phyloP scores from a whole-genome alignment of 768 basidiomycete species.

The Hypsizygus marmoreus region DNA sequence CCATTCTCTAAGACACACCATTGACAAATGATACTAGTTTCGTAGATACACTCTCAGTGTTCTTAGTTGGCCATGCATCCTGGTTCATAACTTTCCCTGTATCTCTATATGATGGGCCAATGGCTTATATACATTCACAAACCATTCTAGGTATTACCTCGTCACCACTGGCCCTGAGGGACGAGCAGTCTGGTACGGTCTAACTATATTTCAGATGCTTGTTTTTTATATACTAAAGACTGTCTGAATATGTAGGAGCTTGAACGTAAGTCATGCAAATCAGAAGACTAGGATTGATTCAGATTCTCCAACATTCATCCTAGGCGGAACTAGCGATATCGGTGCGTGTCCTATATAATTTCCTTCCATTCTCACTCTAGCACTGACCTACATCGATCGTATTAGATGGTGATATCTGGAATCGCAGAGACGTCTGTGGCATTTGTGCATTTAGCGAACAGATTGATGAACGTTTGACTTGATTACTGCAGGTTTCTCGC shows the following conservation, averaged over 20 bases:
- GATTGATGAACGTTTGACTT: slow-evolving; percentile 1
- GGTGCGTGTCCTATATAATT: slow-evolving; percentile 11
- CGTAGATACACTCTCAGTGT: slow-evolving; percentile 30
- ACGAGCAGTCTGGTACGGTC: slow-evolving; percentile 29
- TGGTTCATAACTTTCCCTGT: slow-evolving; percentile 17
- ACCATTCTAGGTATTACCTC: slow-evolving; percentile 24
- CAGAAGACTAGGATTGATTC: background rate
- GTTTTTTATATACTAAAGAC: no score
- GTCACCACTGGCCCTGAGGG: slow-evolving; percentile 22
- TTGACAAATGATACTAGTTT: slow-evolving; percentile 15
- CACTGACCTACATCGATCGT: background rate
- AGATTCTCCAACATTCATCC: background rate
- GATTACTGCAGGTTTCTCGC: slow-evolving; percentile 26
- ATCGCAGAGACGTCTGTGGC: slow-evolving; percentile 30
- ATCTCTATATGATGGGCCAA: background rate
- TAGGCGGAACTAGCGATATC: slow-evolving; percentile 31
- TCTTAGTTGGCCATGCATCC: slow-evolving; percentile 31
- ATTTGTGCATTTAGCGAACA: background rate
- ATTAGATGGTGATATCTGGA: slow-evolving; percentile 38
- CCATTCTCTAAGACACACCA: background rate
- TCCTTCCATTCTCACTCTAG: background rate
- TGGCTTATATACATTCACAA: background rate
- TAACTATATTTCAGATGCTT: no score
- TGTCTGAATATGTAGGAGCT: slow-evolving; percentile 24
- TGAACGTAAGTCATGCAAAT: slow-evolving; percentile 24